Conservation (phyloP, 228 moss, liverwort and hornwort species). For the Sphagnum fallax region DNA sequence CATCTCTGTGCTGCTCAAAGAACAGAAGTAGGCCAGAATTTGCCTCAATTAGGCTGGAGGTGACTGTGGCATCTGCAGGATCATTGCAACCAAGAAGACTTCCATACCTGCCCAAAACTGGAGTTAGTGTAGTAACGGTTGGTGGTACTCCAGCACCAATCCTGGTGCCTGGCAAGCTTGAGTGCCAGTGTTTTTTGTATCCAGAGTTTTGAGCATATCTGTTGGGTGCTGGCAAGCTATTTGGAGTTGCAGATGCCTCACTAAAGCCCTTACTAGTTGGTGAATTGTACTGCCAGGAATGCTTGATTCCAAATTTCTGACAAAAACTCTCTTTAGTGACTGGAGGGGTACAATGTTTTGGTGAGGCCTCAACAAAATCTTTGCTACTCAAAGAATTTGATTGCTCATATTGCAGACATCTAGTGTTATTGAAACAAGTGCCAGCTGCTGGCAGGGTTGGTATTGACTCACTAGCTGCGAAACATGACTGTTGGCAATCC, state of each 20-base stretch:
- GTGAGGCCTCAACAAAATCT: not conserved
- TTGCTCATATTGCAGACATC: not conserved
- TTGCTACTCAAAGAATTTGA: slow-evolving; percentile 1
- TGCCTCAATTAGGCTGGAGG: slow-evolving; percentile 8
- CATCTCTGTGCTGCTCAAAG: not conserved
- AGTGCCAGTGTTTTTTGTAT: slow-evolving; percentile 30
- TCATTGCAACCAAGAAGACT: slow-evolving; percentile 25
- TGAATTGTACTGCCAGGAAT: slow-evolving; percentile 20
- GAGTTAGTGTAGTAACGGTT: slow-evolving; percentile 12
- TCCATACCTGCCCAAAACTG: slow-evolving; percentile 19
- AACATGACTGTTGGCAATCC: not conserved
- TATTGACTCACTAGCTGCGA: not conserved
- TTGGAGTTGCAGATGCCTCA: slow-evolving; percentile 14
- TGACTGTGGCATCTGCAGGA: slow-evolving; percentile 34
- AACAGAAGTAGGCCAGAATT: not conserved
- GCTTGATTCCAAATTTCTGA: slow-evolving; percentile 7
- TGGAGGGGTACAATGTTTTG: not conserved
- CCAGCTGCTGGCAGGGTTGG: not conserved
- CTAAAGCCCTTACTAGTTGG: slow-evolving; percentile 39
- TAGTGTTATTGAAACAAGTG: no score
- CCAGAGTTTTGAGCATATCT: slow-evolving; percentile 23
- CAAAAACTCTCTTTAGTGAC: slow-evolving; percentile 17
- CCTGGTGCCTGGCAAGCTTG: slow-evolving; percentile 20
- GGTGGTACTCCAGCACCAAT: slow-evolving; percentile 18
- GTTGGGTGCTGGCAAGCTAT: slow-evolving; percentile 13